Conservation (phyloP, 2,329 filamentous ascomycete genomes). For the Sporothrix protearum region DNA sequence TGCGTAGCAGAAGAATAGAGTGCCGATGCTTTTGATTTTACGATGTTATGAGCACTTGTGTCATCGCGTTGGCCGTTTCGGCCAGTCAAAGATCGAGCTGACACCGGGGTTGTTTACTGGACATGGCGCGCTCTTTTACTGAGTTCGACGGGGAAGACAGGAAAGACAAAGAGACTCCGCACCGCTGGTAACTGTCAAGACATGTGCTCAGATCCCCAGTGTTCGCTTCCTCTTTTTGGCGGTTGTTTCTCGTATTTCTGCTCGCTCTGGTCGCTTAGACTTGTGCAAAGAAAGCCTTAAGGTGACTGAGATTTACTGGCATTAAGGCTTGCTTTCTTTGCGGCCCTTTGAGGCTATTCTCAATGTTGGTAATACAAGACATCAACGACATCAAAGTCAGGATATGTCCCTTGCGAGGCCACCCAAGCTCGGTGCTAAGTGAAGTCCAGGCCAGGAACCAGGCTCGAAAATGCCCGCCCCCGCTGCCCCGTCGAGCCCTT, state of each 20-base stretch:
- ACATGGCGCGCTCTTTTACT: not conserved
- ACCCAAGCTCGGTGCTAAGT: not conserved
- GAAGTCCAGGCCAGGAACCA: not conserved
- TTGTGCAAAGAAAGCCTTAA: not conserved
- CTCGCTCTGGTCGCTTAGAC: not conserved
- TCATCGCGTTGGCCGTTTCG: not conserved
- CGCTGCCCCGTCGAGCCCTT: not conserved
- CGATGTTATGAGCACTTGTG: not conserved
- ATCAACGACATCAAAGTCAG: not conserved
- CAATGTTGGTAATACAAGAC: not conserved
- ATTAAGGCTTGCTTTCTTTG: not conserved
- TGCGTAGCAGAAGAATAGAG: not conserved
- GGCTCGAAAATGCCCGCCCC: not conserved
- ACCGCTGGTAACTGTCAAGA: not conserved
- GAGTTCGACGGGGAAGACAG: not conserved
- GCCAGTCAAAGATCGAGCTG: not conserved
- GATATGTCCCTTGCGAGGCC: not conserved
- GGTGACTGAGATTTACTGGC: not conserved
- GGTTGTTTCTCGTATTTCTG: not conserved
- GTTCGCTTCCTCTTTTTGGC: not conserved
- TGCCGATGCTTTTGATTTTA: too few species aligned
- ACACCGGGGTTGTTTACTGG: not conserved
- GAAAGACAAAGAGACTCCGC: not conserved
- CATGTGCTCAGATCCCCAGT: not conserved
- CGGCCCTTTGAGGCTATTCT: constrained; percentile 12